Base-by-base conservation (phyloP, 179 eudicot genomes). In the Beta lomatogona region DNA sequence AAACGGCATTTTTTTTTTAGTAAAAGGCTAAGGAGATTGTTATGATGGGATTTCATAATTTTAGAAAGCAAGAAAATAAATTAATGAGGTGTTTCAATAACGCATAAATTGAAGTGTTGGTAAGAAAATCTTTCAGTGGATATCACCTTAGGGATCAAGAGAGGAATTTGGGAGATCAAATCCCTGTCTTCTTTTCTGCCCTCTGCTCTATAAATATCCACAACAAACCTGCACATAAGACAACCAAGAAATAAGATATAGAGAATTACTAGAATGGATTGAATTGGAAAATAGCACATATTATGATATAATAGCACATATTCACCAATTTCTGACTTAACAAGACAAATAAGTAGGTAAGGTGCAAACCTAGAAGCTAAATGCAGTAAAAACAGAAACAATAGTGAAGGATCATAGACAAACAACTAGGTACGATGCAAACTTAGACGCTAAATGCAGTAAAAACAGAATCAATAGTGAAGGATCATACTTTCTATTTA, bases 401-500 rank as follows among this genome's bases (percentile, higher is more conserved):
- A 55, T 18, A 41, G 55, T 48, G 15, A 69, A 75, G 28, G 21
- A 45, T 28, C 72, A 78, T 91, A 94, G 41, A 36, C 22, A 74
- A 25, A 44, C 18, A 12, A 9, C 60, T 25, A 9, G 18, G 28
- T 25, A 14, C 12, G 55, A 64, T 61, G 54, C 36, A 63, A 80
- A 52, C 10, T 50, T 13, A 22, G 58, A 54, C 55, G 41, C 25
- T 1, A 72, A 73, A 73, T 25, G 61, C 21, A 53, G 45, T 5
- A 31, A 63, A 19, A 44, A 25, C 9, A 69, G 69, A 64, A 54
- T 59, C 36, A 53, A 55, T 18, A 41, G 55, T 48, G 15, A 69
- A 75, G 28, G 21, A 45, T 28, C 72, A 78, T 91, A 94, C 98
- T 91, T 94, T 85, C 93, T 89, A n/a, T n/a, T n/a, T n/a, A n/a